Percentiles rank a stretch among this genome's conserved stretches.
These are phyloP conservation scores for Penicillium malachiteum DNA, from an alignment of 495 filamentous ascomycete genomes.

Conservation along the genomic window DNA sequence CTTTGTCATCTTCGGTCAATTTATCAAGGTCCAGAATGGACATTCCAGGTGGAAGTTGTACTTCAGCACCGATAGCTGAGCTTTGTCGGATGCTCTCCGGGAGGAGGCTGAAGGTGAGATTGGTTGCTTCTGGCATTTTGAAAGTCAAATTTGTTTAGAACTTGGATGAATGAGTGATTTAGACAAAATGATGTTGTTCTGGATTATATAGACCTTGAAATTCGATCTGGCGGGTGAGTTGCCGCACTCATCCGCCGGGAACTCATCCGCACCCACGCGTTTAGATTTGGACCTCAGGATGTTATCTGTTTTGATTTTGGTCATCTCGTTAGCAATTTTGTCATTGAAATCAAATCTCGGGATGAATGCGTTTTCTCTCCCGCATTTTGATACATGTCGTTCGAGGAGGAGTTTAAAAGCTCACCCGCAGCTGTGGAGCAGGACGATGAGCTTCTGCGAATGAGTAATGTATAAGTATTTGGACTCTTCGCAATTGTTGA, in stretches of 20 bases:
- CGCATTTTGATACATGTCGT: no score
- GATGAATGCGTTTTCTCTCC: no score
- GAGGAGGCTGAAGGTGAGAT: conserved; percentile 3
- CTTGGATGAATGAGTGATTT: background rate
- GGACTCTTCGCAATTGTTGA: background rate
- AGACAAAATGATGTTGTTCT: background rate
- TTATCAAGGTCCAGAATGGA: conserved; percentile 3
- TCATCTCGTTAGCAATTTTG: no score
- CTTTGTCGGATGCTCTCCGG: conserved; percentile 5
- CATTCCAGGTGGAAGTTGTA: conserved; percentile 13
- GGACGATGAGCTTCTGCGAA: background rate
- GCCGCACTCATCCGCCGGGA: no score
- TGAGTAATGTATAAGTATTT: background rate
- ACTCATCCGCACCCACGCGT: no score
- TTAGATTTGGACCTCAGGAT: no score
- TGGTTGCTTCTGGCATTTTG: conserved; percentile 11
- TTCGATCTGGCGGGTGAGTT: no score
- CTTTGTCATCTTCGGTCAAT: conserved; percentile 9
- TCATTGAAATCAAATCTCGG: no score
- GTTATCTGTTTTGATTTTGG: no score
- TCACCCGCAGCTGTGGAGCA: background rate
- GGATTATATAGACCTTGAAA: background rate
- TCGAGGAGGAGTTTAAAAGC: background rate
- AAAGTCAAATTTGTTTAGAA: background rate
- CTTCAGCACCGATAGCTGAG: conserved; percentile 12